These are phyloP conservation scores for Spergularia marina DNA, from an alignment of 148 eudicot genomes.

Conservation along the genomic window DNA sequence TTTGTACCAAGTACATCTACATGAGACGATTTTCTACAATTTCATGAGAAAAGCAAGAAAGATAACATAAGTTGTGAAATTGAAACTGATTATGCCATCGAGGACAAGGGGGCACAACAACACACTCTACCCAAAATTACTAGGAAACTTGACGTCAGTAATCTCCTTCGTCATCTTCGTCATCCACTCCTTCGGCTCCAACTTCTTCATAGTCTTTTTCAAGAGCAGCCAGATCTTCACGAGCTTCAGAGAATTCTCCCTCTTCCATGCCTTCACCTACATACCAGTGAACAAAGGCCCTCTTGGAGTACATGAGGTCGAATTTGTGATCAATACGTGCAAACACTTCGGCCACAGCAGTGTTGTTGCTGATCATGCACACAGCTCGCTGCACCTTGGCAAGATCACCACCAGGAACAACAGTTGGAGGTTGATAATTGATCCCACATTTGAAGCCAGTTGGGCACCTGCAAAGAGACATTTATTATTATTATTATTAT, in stretches of 20 bases:
- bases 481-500: too few species aligned
- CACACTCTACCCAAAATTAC: not conserved
- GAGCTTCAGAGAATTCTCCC: conserved; percentile 49
- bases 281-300: conserved; percentile 50
- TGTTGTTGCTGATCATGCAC: conserved; percentile 45
- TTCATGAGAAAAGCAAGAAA: conserved; percentile 9
- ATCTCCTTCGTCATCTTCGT: conserved; percentile 42
- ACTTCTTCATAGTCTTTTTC: conserved; percentile 48
- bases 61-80: not conserved
- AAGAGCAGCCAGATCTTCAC: conserved; percentile 46
- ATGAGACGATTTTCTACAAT: conserved; percentile 14
- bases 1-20: not conserved
- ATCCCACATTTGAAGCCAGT: conserved; percentile 49
- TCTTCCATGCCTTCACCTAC: conserved; percentile 54
- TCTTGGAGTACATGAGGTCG: conserved; percentile 48
- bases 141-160: conserved; percentile 19
- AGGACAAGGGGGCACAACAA: not conserved
- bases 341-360: conserved; percentile 45
- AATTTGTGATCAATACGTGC: conserved; percentile 42
- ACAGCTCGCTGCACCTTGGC: conserved; percentile 52
- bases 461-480: conserved; percentile 33
- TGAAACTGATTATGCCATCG: not conserved
- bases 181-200: conserved; percentile 48
- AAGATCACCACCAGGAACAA: conserved; percentile 47
- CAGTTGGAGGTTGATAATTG: conserved; percentile 46